Percentiles rank a stretch among this genome's conserved stretches.
Evolutionary conservation across 2,329 filamentous ascomycete genomes (phyloP).

Genomic region (Epichloe hybrida): DNA sequence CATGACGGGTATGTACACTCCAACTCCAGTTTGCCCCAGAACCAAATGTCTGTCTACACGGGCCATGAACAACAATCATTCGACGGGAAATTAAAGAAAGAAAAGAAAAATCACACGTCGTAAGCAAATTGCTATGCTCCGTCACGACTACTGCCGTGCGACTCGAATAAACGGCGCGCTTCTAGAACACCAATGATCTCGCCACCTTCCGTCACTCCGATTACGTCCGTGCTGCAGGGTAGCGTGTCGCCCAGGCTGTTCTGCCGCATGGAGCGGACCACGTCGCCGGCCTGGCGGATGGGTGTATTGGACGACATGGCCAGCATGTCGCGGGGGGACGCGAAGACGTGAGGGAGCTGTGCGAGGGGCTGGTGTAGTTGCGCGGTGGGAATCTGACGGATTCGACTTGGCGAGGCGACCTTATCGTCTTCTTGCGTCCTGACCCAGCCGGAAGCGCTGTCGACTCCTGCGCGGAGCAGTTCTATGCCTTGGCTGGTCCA

Average conservation of each 20-base stretch:
- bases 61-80: not conserved
- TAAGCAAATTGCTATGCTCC: not conserved
- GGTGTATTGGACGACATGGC: slow-evolving; percentile 41
- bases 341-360: slow-evolving; percentile 32
- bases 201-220: slow-evolving; percentile 19
- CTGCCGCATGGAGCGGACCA: slow-evolving; percentile 22
- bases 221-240: slow-evolving; percentile 11
- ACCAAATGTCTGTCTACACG: too few relatives aligned
- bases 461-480: slow-evolving; percentile 52
- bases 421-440: slow-evolving; percentile 30
- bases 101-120: too few relatives aligned
- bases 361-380: slow-evolving; percentile 31
- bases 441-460: slow-evolving; percentile 53
- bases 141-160: not conserved
- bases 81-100: too few relatives aligned
- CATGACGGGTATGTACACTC: too few relatives aligned
- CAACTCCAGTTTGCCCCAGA: too few relatives aligned
- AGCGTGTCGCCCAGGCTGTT: slow-evolving; percentile 13
- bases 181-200: slow-evolving; percentile 12
- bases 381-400: slow-evolving; percentile 39
- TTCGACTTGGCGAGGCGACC: slow-evolving; percentile 42
- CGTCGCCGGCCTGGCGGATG: slow-evolving; percentile 38
- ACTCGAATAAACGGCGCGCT: slow-evolving; percentile 5
- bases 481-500: slow-evolving; percentile 38
- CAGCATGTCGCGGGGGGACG: slow-evolving; percentile 42